A percentile compares a stretch with the other conserved stretches of the same genome.
These are phyloP conservation scores for Pythium aphanidermatum DNA, from an alignment of 352 stramenopile genomes.

Conservation along the genomic window DNA sequence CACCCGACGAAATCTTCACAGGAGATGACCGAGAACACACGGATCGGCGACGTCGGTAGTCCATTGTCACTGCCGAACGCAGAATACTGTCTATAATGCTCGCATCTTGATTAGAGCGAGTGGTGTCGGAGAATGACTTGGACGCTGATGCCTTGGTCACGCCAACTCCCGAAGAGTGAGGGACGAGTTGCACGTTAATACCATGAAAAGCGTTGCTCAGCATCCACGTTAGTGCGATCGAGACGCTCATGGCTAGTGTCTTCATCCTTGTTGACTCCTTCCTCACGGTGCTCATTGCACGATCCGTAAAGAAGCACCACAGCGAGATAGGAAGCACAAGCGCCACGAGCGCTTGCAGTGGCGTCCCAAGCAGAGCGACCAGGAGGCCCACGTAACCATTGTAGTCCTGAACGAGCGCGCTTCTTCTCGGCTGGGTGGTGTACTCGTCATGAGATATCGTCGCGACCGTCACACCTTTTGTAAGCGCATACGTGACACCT, in stretches of 20 bases:
- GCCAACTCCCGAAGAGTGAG: background rate
- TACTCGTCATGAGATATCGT: constrained; percentile 1
- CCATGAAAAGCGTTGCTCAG: constrained; percentile 59
- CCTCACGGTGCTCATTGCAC: constrained; percentile 37
- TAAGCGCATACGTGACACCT: constrained; percentile 7
- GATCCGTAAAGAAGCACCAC: constrained; percentile 47
- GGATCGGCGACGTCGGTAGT: constrained; percentile 8
- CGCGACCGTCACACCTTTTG: constrained; percentile 4
- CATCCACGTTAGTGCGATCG: constrained; percentile 45
- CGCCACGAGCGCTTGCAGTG: constrained; percentile 38
- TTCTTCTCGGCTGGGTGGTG: background rate
- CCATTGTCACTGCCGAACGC: constrained; percentile 27
- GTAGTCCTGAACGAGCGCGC: constrained; percentile 17
- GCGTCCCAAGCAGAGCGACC: constrained; percentile 31
- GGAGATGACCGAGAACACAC: constrained; percentile 39
- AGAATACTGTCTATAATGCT: constrained; percentile 17
- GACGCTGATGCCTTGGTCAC: no score
- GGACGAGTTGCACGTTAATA: constrained; percentile 35
- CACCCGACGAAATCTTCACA: constrained; percentile 25
- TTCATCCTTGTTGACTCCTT: constrained; percentile 15
- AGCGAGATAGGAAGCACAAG: constrained; percentile 45
- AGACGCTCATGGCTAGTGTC: constrained; percentile 22
- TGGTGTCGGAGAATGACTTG: no score
- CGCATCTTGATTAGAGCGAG: no score
- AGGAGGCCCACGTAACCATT: constrained; percentile 34